These are phyloP conservation scores for Fusarium protoensiforme DNA, from an alignment of 2,329 filamentous ascomycete species.

Conservation along the genomic window DNA sequence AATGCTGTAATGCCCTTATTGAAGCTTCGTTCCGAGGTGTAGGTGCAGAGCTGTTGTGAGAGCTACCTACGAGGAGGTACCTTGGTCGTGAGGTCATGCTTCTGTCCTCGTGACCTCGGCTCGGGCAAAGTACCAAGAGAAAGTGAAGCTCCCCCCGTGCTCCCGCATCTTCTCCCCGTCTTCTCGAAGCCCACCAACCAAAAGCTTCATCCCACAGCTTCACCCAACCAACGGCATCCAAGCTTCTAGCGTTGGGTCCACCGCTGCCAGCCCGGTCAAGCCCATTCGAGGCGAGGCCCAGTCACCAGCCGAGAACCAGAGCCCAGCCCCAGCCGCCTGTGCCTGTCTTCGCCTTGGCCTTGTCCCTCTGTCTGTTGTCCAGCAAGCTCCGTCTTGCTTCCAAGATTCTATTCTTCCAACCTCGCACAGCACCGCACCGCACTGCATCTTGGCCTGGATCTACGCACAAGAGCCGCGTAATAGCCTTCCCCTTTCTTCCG, in stretches of 20 bases:
- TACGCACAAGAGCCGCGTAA: background rate
- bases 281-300: background rate
- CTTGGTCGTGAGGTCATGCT: slow-evolving; percentile 37
- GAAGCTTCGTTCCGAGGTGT: background rate
- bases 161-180: slow-evolving; percentile 1
- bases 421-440: slow-evolving; percentile 8
- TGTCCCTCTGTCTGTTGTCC: slow-evolving; percentile 24
- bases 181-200: slow-evolving; percentile 26
- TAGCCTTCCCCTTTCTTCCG: slow-evolving; percentile 13
- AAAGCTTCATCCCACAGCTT: background rate
- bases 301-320: background rate
- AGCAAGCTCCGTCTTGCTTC: slow-evolving; percentile 2
- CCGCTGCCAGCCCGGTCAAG: slow-evolving; percentile 2
- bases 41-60: slow-evolving; percentile 11
- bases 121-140: background rate
- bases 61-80: background rate
- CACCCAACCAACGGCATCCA: slow-evolving; percentile 17
- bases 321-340: slow-evolving; percentile 24
- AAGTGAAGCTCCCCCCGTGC: background rate
- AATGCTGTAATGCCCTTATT: background rate
- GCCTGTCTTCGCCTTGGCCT: slow-evolving; percentile 6
- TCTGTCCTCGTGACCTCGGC: slow-evolving; percentile 32
- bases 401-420: slow-evolving; percentile 14
- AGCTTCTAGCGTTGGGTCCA: slow-evolving; percentile 5
- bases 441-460: slow-evolving; percentile 8